Evolutionary conservation across 257 asterid species (phyloP), one percentile per base, ranked within the genome.

Genomic region (Solanum raphanifolium): DNA sequence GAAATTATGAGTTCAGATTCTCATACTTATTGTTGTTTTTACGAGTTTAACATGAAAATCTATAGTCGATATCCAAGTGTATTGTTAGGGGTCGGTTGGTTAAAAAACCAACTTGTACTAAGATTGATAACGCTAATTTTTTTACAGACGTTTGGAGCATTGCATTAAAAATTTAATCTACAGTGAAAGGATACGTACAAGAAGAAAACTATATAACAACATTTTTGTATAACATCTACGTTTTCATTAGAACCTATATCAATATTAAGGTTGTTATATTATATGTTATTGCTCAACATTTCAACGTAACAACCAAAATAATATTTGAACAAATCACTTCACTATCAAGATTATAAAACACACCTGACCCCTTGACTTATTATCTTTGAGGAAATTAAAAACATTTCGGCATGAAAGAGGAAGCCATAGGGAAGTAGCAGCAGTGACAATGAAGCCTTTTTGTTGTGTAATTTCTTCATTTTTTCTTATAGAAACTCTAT

Each of bases 391-490:
- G 92, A 94, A 93, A 83, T 90, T 55, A 34, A 94, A 94, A 78
- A 95, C 87, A 58, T 38, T 25, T 83, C 94, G 91, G 7, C 43
- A 86, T 0, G 91, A 71, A 86, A 90, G 41, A 36, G 95, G 98
- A 89, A 95, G 94, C 93, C 95, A 91, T 9, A 94, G 65, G 29
- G 98, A 95, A 75, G 94, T 87, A 18, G 96, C 90, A 25, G 94
- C 94, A 76, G 91, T 87, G 12, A 94, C 89, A 41, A 95, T 88
- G 75, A 89, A 83, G 9, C 94, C 97, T 52, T 83, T 88, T 0
- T 92, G 91, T 79, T 91, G 92, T 41, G 91, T 93, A 1, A 68
- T 38, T 34, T 86, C 93, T 10, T 65, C 48, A 82, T 90, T 91
- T 52, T 85, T 92, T 2, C 92, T 83, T 9, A 93, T 46, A 1